Evolutionary conservation across 805 yeast genomes (phyloP).

Genomic region (Wickerhamiella spandovensis): DNA sequence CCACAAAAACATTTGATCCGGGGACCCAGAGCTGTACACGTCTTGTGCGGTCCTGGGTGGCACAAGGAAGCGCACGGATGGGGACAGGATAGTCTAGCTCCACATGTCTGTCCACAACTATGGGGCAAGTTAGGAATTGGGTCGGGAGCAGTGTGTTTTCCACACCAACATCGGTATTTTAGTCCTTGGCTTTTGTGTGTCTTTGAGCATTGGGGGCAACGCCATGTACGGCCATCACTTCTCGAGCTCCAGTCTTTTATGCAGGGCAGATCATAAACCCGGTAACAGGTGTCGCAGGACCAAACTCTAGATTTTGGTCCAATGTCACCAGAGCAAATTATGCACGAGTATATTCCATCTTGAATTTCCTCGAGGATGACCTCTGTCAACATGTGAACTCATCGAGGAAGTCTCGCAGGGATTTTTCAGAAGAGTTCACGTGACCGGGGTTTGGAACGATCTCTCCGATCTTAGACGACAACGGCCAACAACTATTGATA

Average conservation of each 20-base stretch:
- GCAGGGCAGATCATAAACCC: slow-evolving; percentile 80
- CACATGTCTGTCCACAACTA: slow-evolving; percentile 20
- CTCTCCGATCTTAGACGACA: too few species aligned
- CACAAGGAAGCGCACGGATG: slow-evolving; percentile 19
- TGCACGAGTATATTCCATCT: slow-evolving; percentile 63
- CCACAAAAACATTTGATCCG: slow-evolving; percentile 15
- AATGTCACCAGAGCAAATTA: slow-evolving; percentile 79
- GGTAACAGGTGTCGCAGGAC: slow-evolving; percentile 64
- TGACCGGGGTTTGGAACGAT: neutral
- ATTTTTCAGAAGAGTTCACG: neutral
- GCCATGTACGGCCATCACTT: slow-evolving; percentile 23
- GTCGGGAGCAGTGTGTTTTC: slow-evolving; percentile 10
- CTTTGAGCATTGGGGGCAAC: slow-evolving; percentile 16
- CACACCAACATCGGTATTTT: slow-evolving; percentile 18
- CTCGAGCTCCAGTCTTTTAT: slow-evolving; percentile 71
- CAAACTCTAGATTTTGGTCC: slow-evolving; percentile 54
- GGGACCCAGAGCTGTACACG: slow-evolving; percentile 16
- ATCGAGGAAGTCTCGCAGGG: neutral
- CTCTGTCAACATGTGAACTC: neutral
- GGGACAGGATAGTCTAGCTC: slow-evolving; percentile 14
- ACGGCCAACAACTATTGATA: too few species aligned
- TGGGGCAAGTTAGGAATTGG: slow-evolving; percentile 11
- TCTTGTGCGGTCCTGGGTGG: slow-evolving; percentile 18
- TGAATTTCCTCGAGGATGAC: slow-evolving; percentile 36
- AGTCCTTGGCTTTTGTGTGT: slow-evolving; percentile 2